Percentiles rank a stretch among this genome's conserved stretches.
These are phyloP conservation scores for Candida schatavii DNA, from an alignment of 805 yeast genomes.

Conservation along the genomic window DNA sequence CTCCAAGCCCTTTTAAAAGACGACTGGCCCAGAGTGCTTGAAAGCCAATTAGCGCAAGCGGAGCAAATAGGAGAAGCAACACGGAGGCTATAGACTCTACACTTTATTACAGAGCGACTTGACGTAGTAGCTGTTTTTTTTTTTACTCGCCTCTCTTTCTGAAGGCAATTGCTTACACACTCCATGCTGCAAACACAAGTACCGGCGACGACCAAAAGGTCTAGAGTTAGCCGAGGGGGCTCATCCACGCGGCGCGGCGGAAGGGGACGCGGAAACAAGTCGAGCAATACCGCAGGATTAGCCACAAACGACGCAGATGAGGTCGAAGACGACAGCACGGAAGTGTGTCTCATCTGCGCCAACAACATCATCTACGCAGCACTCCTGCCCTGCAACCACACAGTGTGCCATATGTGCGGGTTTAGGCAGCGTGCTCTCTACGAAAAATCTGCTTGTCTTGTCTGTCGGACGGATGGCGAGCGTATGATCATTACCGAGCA, in stretches of 20 bases:
- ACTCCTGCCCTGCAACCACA: constrained; percentile 79
- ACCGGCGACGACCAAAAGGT: neutral
- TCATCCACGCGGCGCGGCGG: constrained; percentile 2
- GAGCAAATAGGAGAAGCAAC: too few species aligned
- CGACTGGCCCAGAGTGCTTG: too few species aligned
- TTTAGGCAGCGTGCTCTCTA: constrained; percentile 81
- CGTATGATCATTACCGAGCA: constrained; percentile 57
- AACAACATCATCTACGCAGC: constrained; percentile 63
- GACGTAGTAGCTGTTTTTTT: too few species aligned
- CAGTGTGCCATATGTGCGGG: constrained; percentile 77
- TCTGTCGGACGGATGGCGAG: constrained; percentile 74
- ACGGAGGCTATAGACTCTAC: too few species aligned
- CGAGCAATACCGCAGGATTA: neutral
- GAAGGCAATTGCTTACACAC: too few species aligned
- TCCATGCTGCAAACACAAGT: neutral
- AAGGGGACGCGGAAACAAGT: constrained; percentile 5
- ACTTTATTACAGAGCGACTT: too few species aligned
- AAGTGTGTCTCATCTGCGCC: constrained; percentile 82
- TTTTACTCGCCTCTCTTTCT: too few species aligned
- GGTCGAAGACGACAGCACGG: constrained; percentile 29
- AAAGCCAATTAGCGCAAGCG: too few species aligned
- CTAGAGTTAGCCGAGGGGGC: constrained; percentile 8
- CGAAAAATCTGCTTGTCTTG: constrained; percentile 69
- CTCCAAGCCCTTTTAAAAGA: too few species aligned
- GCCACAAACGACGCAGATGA: constrained; percentile 16